Evolutionary conservation across 1,284 basidiomycete species (phyloP), one percentile per base, ranked within the genome.

Genomic region (Pseudozyma hubeiensis): DNA sequence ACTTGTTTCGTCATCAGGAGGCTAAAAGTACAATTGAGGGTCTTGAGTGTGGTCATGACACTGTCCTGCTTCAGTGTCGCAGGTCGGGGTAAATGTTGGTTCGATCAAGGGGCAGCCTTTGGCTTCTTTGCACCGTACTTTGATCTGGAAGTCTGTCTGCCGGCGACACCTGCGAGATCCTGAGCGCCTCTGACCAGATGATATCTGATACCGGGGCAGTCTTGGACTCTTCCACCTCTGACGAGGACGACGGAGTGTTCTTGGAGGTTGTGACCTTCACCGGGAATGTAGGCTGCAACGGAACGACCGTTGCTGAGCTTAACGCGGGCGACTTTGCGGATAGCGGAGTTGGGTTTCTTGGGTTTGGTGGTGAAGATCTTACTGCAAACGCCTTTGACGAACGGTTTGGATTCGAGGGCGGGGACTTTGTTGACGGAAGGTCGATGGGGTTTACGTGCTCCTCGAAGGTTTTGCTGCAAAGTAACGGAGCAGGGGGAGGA

Each of bases 291-390:
- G 14, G 95, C 95, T 86, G 92, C 91, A 63, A 95, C 89, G 43
- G 90, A 91, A 85, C 93, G 91, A 53, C 97, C 97, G 35, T 92
- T 96, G 35, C 91, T 89, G 52, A 99, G 88, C 87, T 96, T 96
- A 77, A 99, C 91, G 83, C 93, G 89, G 44, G 94, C 94, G 64
- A 98, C 93, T 87, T 98, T 99, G 70, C 97, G 92, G 82, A 97
- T 94, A 46, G 95, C 95, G 44, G 96, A 99, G 86, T 99, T 99
- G 74, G 97, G 97, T 85, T 99, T 99, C 88, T 95, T 97, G 29
- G 97, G 97, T 83, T 92, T 94, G 35, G 81, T 81, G 37, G 82
- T 84, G 52, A 82, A 84, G 60, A 84, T 80, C 43, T 79, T 78
- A 52, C 75, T 71, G 69, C 82, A 84, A 4, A 84, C 82, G 39